These are phyloP conservation scores for Globisporangium nagaii DNA, from an alignment of 352 stramenopile genomes.

Conservation along the genomic window DNA sequence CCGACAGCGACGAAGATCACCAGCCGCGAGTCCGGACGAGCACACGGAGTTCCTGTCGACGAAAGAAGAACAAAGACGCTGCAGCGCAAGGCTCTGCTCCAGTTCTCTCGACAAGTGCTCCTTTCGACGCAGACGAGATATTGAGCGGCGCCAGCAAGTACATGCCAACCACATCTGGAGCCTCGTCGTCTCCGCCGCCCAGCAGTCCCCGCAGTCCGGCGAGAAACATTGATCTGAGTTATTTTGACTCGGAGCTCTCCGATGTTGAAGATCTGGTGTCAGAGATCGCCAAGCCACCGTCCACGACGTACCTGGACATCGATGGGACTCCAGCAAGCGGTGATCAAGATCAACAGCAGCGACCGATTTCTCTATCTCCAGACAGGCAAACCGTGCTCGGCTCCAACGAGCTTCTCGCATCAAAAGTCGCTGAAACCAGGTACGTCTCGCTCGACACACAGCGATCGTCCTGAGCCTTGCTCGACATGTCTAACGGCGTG, in stretches of 20 bases:
- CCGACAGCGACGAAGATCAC: constrained; percentile 7
- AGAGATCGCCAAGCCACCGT: neutral
- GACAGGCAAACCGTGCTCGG: neutral
- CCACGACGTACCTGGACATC: neutral
- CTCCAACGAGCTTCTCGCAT: neutral
- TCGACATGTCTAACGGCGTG: no score
- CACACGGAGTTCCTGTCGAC: constrained; percentile 10
- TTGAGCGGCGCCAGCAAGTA: neutral
- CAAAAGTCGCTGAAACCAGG: neutral
- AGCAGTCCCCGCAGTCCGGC: neutral
- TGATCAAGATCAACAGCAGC: neutral
- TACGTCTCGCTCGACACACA: no score
- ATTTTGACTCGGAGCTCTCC: constrained; percentile 5
- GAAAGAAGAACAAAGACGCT: constrained; percentile 11
- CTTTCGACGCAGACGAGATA: constrained; percentile 10
- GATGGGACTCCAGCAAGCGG: no score
- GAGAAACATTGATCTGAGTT: neutral
- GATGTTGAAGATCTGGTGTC: constrained; percentile 1
- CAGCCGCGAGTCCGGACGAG: neutral
- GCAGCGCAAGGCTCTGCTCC: neutral
- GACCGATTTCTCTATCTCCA: neutral
- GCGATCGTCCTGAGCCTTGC: no score
- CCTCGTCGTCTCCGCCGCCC: neutral
- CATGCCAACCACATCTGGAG: neutral
- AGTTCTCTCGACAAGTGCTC: neutral